These are phyloP conservation scores for Lentinus brumalis DNA, from an alignment of 768 basidiomycete species.

Conservation along the genomic window DNA sequence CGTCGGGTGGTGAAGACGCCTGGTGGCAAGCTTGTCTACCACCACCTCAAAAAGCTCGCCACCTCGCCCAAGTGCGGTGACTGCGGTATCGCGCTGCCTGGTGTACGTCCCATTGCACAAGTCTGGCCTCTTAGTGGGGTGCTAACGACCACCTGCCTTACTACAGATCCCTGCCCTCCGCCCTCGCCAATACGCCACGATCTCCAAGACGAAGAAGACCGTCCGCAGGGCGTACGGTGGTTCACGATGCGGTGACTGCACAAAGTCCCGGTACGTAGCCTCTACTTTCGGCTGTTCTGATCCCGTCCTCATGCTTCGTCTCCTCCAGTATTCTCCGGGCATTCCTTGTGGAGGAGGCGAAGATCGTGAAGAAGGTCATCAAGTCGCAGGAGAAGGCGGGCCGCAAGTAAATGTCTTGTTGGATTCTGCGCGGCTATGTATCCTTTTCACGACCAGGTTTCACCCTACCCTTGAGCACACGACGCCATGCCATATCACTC, in stretches of 20 bases:
- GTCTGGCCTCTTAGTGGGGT: too few species aligned
- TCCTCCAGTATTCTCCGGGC: slow-evolving; percentile 85
- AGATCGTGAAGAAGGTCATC: slow-evolving; percentile 99
- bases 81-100: slow-evolving; percentile 91
- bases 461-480: slow-evolving; percentile 16
- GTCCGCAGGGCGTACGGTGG: slow-evolving; percentile 97
- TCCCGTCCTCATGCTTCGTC: not conserved
- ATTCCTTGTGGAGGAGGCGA: slow-evolving; percentile 99
- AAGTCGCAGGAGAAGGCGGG: slow-evolving; percentile 73
- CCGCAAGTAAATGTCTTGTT: slow-evolving; percentile 28
- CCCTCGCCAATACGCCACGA: slow-evolving; percentile 91
- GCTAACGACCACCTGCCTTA: not conserved
- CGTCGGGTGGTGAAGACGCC: slow-evolving; percentile 97
- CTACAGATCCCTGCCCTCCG: slow-evolving; percentile 89
- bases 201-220: slow-evolving; percentile 97
- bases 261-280: slow-evolving; percentile 81
- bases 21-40: slow-evolving; percentile 97
- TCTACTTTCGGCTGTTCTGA: too few species aligned
- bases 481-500: slow-evolving; percentile 27
- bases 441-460: slow-evolving; percentile 19
- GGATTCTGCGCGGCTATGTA: slow-evolving; percentile 12
- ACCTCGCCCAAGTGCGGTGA: slow-evolving; percentile 97
- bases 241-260: slow-evolving; percentile 94
- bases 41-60: slow-evolving; percentile 94
- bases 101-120: slow-evolving; percentile 58